Evolutionary conservation across 2,329 filamentous ascomycete species (phyloP), one percentile per base, ranked within the genome.

Genomic region (Sporothrix globosa): DNA sequence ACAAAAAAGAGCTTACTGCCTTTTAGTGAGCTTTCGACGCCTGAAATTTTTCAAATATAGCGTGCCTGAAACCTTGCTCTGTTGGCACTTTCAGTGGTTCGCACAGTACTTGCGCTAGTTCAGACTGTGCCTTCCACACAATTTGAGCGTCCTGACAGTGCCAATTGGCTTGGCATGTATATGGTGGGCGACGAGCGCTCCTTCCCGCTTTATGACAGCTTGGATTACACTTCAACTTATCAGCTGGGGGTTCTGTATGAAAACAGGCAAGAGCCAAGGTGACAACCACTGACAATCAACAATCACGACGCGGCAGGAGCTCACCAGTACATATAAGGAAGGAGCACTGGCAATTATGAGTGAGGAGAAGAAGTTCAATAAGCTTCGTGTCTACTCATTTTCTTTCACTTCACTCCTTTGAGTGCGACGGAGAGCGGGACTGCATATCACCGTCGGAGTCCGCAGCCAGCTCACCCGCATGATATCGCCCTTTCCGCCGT

Each of bases 401-500:
- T 60, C 14, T n/a, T n/a, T 54, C 52, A 6, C 14, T 17, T 17
- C 24, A 30, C 52, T 30, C 52, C 21, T 19, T 19, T 24, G 24
- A 2, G 21, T 14, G 52, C 5, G n/a, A 24, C 19, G 9, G n/a
- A 27, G 39, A 17, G 19, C 30, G 54, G 10, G 54, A 21, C 54
- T 11, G 4, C 19, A n/a, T 39, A 61, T 19, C n/a, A 61, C 39
- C n/a, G 11, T 30, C 30, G 6, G 34, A 7, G 34, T 34, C 54
- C 5, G n/a, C 34, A 34, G 30, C 14, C 56, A 3, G 44, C n/a
- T 39, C 21, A 14, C 52, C 52, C 53, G 53, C 74, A 85, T 87
- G 84, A 80, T 80, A 73, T 93, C 90, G n/a, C 92, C 93, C 10
- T 97, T 96, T 77, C 88, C 91, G 66, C 83, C 87, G 67, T 92